These are phyloP conservation scores for Auricularia cornea DNA, from an alignment of 768 basidiomycete genomes.

Conservation along the genomic window DNA sequence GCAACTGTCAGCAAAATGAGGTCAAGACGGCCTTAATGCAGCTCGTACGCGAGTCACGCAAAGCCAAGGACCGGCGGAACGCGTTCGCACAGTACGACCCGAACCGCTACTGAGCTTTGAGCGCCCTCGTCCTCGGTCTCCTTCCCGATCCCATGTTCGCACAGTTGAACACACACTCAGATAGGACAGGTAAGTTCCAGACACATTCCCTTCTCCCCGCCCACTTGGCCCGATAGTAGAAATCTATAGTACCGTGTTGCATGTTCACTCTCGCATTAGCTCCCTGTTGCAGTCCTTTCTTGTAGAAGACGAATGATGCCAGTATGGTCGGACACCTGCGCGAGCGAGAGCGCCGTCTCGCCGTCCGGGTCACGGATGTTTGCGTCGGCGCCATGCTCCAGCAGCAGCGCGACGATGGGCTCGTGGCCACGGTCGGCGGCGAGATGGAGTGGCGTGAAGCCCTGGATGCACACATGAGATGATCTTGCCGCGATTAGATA, in stretches of 20 bases:
- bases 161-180: no score
- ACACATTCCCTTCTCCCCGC: no score
- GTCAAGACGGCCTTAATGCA: background rate
- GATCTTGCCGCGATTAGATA: background rate
- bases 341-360: background rate
- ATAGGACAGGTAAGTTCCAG: no score
- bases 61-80: background rate
- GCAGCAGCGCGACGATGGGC: conserved; percentile 46
- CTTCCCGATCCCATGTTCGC: background rate
- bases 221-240: no score
- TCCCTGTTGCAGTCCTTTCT: background rate
- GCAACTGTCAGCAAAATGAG: background rate
- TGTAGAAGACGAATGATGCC: background rate
- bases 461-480: conserved; percentile 37
- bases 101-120: background rate
- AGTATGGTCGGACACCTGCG: background rate
- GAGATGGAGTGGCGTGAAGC: conserved; percentile 80
- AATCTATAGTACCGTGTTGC: background rate
- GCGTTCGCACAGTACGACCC: background rate
- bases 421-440: conserved; percentile 75
- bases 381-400: conserved; percentile 56
- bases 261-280: background rate
- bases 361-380: conserved; percentile 21
- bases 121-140: background rate
- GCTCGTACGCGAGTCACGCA: background rate